Evolutionary conservation across 495 filamentous ascomycete species (phyloP).

Genomic region (Xylaria grammica): DNA sequence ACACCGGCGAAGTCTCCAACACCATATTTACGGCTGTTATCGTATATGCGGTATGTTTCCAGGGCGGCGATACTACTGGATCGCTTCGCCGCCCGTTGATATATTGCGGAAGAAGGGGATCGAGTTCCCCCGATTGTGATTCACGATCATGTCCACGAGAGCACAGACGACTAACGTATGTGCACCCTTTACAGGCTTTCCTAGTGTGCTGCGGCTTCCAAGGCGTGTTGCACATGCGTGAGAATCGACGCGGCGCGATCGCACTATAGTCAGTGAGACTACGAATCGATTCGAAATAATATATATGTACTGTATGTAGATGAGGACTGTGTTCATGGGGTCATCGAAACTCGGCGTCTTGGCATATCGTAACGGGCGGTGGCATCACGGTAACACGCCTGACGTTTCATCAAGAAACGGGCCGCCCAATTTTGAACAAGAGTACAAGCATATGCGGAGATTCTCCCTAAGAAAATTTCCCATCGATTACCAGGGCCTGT

Average conservation of each 20-base stretch:
- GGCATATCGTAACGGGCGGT: slow-evolving; percentile 2
- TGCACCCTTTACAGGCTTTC: slow-evolving; percentile 64
- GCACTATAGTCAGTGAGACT: slow-evolving; percentile 55
- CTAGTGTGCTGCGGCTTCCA: slow-evolving; percentile 89
- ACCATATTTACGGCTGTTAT: slow-evolving; percentile 84
- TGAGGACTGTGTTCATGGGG: neutral
- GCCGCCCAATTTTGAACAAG: neutral
- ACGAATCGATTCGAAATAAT: slow-evolving; percentile 10
- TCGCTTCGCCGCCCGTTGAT: neutral
- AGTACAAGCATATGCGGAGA: neutral
- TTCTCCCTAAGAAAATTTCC: neutral
- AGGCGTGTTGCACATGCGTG: slow-evolving; percentile 77
- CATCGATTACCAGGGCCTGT: neutral
- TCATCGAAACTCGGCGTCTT: neutral
- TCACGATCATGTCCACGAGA: neutral
- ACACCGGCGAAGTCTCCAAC: slow-evolving; percentile 77
- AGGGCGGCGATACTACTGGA: neutral
- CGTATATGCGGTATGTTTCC: slow-evolving; percentile 77
- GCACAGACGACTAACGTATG: slow-evolving; percentile 19
- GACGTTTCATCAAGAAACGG: slow-evolving; percentile 1
- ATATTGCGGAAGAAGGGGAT: neutral
- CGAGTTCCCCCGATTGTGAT: neutral
- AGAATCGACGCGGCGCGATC: slow-evolving; percentile 81
- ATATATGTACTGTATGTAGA: slow-evolving; percentile 14
- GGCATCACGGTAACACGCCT: neutral